Evolutionary conservation across 331 rosid species (phyloP).

Genomic region (Erythrophleum ivorense): DNA sequence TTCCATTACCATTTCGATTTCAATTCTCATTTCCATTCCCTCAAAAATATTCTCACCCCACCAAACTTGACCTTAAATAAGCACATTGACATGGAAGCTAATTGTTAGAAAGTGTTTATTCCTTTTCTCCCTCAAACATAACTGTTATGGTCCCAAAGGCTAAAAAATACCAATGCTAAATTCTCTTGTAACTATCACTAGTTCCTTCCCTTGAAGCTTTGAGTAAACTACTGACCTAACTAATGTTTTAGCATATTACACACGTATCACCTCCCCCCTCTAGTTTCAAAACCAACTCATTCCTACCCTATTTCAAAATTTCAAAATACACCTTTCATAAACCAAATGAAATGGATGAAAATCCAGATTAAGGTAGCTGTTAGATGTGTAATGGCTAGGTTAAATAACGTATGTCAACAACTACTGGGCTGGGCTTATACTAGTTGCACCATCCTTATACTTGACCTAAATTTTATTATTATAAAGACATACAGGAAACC

Average conservation of each 20-base stretch:
- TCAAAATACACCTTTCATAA: neutral
- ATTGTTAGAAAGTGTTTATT: neutral
- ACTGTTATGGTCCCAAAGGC: neutral
- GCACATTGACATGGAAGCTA: neutral
- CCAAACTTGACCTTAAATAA: neutral
- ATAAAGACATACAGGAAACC: neutral
- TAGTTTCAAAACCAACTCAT: neutral
- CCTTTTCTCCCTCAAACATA: neutral
- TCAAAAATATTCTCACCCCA: no score
- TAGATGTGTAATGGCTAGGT: neutral
- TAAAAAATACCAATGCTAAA: neutral
- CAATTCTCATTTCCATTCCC: no score
- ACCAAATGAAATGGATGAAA: neutral
- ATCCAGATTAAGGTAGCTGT: neutral
- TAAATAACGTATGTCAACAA: neutral
- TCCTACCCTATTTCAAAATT: neutral
- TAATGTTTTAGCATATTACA: neutral
- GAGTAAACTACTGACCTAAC: neutral
- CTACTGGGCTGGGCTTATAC: neutral
- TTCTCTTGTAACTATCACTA: neutral
- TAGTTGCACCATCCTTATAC: neutral
- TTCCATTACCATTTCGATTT: no score
- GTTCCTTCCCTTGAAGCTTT: neutral
- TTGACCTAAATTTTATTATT: no score
- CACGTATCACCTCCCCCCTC: neutral